Percentiles rank a stretch among this genome's conserved stretches.
These are phyloP conservation scores for Trametes versicolor DNA, from an alignment of 1,284 basidiomycete species.

Conservation along the genomic window DNA sequence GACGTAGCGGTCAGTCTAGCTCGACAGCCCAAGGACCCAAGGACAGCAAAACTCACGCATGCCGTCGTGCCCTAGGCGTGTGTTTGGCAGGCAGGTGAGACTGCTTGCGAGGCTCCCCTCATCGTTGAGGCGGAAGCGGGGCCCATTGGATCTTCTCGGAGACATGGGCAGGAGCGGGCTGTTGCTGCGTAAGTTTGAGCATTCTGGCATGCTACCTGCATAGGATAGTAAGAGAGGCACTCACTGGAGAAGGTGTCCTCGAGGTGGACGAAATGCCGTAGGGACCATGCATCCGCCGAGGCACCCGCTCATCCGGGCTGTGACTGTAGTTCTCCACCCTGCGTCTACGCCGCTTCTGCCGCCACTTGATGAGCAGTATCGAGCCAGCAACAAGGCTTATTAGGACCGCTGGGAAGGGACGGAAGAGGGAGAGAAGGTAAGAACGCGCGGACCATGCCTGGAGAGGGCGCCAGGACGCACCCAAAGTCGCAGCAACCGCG, in stretches of 20 bases:
- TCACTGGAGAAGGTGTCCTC: conserved; percentile 31
- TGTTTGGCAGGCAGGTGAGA: background rate
- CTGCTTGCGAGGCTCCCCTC: background rate
- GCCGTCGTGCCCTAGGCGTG: background rate
- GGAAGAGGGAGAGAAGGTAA: background rate
- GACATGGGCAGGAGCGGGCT: conserved; percentile 26
- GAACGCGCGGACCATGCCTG: background rate
- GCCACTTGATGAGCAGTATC: conserved; percentile 28
- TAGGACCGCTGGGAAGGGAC: conserved; percentile 12
- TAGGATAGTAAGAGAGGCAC: background rate
- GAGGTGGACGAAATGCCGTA: conserved; percentile 18
- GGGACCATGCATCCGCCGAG: conserved; percentile 13
- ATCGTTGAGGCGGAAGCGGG: conserved; percentile 24
- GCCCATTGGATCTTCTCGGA: conserved; percentile 26
- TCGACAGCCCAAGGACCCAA: background rate
- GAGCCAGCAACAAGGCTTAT: conserved; percentile 19
- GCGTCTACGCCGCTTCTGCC: conserved; percentile 21
- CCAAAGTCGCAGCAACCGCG: conserved; percentile 24
- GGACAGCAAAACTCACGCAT: background rate
- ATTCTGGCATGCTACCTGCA: background rate
- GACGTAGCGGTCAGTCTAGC: background rate
- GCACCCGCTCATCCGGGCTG: background rate
- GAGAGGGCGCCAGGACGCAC: conserved; percentile 13
- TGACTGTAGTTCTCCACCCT: conserved; percentile 8
- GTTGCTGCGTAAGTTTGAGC: background rate